A percentile compares a stretch with the other conserved stretches of the same genome.
phyloP scores from a whole-genome alignment of 768 basidiomycete species.

The Cystobasidiopsis lactophilus region DNA sequence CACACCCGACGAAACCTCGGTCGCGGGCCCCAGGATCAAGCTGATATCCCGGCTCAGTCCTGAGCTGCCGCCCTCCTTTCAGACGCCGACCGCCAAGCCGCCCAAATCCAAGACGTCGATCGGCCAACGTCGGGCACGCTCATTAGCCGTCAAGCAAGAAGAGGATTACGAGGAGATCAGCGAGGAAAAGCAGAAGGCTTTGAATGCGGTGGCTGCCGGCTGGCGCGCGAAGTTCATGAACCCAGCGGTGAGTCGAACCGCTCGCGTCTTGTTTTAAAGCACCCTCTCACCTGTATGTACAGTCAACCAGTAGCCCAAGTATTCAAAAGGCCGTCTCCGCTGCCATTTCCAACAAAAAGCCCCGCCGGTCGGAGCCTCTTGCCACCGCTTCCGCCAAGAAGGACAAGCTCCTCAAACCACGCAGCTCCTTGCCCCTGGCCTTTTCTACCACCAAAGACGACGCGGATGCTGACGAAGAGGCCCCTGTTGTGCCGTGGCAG shows the following conservation, averaged over 20 bases:
- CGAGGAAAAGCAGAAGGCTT: not conserved
- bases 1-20: not conserved
- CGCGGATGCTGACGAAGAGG: too few species aligned
- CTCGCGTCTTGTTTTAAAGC: not conserved
- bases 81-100: too few species aligned
- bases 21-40: not conserved
- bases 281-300: not conserved
- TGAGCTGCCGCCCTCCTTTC: too few species aligned
- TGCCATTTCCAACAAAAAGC: not conserved
- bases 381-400: not conserved
- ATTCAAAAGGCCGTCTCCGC: not conserved
- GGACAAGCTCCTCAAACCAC: too few species aligned
- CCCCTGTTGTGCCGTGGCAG: too few species aligned
- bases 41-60: too few species aligned
- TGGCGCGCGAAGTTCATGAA: not conserved
- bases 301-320: not conserved
- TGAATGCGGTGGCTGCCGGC: not conserved
- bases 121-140: not conserved
- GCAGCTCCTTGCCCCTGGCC: too few species aligned
- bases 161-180: not conserved
- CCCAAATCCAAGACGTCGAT: not conserved
- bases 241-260: not conserved
- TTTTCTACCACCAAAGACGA: too few species aligned
- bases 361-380: not conserved
- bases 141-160: not conserved